Conservation (phyloP, 768 basidiomycete genomes). For the Hypsizygus marmoreus region DNA sequence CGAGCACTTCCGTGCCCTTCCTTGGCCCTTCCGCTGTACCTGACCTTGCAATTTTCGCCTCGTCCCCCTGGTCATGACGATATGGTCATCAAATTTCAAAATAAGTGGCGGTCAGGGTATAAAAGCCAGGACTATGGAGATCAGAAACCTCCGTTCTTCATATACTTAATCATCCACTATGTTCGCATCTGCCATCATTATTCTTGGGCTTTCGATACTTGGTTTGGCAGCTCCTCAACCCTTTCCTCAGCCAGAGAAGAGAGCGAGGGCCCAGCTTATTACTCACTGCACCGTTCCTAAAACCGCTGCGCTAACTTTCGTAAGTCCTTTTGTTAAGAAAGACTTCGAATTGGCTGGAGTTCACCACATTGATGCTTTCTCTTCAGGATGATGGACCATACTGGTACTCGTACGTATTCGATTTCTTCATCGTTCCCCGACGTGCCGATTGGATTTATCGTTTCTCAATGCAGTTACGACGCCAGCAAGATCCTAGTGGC, state of each 20-base stretch:
- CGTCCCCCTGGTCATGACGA: too few species aligned
- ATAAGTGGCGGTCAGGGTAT: too few species aligned
- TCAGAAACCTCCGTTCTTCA: too few species aligned
- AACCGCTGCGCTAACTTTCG: conserved; percentile 21
- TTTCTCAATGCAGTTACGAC: conserved; percentile 10
- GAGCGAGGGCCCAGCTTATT: conserved; percentile 17
- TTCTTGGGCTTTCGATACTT: conserved; percentile 10
- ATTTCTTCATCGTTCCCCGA: too few species aligned
- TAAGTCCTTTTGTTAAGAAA: conserved; percentile 4
- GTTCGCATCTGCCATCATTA: conserved; percentile 12
- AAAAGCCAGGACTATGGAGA: too few species aligned
- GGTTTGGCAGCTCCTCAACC: conserved; percentile 11
- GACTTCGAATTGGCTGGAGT: neutral
- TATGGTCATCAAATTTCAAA: too few species aligned
- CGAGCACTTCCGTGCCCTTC: too few species aligned
- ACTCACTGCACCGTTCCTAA: conserved; percentile 20
- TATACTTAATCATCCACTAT: too few species aligned
- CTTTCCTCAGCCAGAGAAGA: conserved; percentile 17
- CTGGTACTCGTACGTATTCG: conserved; percentile 11
- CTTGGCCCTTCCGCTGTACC: too few species aligned
- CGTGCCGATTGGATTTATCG: neutral
- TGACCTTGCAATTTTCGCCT: too few species aligned
- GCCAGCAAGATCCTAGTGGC: conserved; percentile 4
- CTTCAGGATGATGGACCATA: conserved; percentile 22
- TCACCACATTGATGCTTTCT: neutral